These are phyloP conservation scores for Isabelozyma gotoi DNA, from an alignment of 805 yeast species.

Conservation along the genomic window DNA sequence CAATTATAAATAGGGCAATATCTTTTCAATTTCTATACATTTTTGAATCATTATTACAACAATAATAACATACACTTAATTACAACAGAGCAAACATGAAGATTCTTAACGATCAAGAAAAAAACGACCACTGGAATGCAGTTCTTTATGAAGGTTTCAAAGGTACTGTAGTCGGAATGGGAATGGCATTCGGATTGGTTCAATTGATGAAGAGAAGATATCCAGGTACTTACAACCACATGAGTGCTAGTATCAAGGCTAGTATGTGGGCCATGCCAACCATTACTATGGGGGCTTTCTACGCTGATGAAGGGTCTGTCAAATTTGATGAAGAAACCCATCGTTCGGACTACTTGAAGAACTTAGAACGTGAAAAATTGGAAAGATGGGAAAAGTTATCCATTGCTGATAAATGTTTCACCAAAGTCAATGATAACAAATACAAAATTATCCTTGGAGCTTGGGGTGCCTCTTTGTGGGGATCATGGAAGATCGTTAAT, in stretches of 20 bases:
- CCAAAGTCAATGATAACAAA: conserved; percentile 52
- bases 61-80: background rate
- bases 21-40: background rate
- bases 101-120: conserved; percentile 63
- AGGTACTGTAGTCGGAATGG: conserved; percentile 58
- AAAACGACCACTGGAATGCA: conserved; percentile 60
- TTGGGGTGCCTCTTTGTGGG: conserved; percentile 80
- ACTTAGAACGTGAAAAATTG: conserved; percentile 44
- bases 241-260: conserved; percentile 45
- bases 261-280: conserved; percentile 71
- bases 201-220: conserved; percentile 31
- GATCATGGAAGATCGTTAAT: conserved; percentile 71
- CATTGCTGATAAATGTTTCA: conserved; percentile 47
- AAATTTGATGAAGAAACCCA: conserved; percentile 63
- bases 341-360: conserved; percentile 44
- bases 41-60: background rate
- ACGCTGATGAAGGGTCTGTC: conserved; percentile 71
- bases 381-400: conserved; percentile 54
- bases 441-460: conserved; percentile 67
- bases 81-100: conserved; percentile 48
- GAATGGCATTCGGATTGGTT: conserved; percentile 54
- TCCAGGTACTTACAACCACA: conserved; percentile 48
- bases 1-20: background rate
- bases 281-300: conserved; percentile 56
- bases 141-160: conserved; percentile 60